Conservation (phyloP, 768 basidiomycete genomes). For the Ramaria sp. region DNA sequence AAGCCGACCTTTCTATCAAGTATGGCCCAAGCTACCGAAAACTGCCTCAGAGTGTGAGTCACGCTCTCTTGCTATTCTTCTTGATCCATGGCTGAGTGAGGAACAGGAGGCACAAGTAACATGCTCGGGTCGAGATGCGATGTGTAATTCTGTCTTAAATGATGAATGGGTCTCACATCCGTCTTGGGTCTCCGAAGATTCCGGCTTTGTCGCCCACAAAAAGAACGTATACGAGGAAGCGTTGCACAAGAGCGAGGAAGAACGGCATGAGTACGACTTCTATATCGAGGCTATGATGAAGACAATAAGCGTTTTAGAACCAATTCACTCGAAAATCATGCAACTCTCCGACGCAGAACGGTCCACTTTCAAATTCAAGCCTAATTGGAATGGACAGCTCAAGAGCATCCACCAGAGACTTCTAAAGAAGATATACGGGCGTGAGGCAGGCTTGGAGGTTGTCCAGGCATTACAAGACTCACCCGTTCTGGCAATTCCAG, state of each 20-base stretch:
- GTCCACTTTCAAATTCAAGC: slow-evolving; percentile 72
- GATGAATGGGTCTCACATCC: slow-evolving; percentile 99
- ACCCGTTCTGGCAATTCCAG: slow-evolving; percentile 78
- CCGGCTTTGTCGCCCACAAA: slow-evolving; percentile 80
- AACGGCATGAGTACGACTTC: slow-evolving; percentile 98
- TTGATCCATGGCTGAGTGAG: not conserved
- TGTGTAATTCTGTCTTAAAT: slow-evolving; percentile 93
- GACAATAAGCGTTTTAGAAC: slow-evolving; percentile 85
- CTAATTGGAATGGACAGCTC: slow-evolving; percentile 75
- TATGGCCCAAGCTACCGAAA: slow-evolving; percentile 84
- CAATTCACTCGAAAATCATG: slow-evolving; percentile 78
- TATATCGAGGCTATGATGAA: slow-evolving; percentile 92
- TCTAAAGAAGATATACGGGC: slow-evolving; percentile 95
- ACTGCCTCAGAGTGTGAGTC: slow-evolving; percentile 65
- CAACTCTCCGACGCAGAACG: slow-evolving; percentile 73
- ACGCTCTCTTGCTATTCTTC: not conserved
- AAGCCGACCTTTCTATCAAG: slow-evolving; percentile 56
- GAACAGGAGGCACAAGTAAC: slow-evolving; percentile 75
- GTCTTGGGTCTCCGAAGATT: slow-evolving; percentile 89
- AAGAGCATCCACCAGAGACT: slow-evolving; percentile 90
- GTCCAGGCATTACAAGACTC: slow-evolving; percentile 87
- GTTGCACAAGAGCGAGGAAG: slow-evolving; percentile 91
- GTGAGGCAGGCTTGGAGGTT: slow-evolving; percentile 72
- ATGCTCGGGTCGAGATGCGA: slow-evolving; percentile 93
- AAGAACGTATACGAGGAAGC: slow-evolving; percentile 98